phyloP scores from a whole-genome alignment of 75 land plant species.

The Picea glauca region DNA sequence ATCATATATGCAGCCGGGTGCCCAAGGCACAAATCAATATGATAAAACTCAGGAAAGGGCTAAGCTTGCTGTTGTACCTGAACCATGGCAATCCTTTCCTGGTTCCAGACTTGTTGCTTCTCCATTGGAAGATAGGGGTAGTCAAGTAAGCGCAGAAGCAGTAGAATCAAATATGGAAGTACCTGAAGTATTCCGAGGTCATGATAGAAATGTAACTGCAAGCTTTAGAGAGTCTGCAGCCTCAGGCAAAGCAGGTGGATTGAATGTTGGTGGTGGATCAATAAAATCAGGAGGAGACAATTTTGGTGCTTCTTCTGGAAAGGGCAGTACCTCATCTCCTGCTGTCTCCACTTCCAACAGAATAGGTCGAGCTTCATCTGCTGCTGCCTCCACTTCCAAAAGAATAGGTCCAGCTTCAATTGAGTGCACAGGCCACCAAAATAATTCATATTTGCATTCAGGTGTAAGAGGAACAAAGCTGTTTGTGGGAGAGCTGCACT shows the following conservation, averaged over 20 bases:
- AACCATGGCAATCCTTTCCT: too few species aligned
- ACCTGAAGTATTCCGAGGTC: conserved; percentile 3
- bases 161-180: too few species aligned
- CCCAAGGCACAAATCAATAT: too few species aligned
- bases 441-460: neutral
- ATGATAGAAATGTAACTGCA: neutral
- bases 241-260: conserved; percentile 3
- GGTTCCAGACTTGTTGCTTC: neutral
- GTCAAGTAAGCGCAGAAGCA: neutral
- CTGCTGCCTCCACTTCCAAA: too few species aligned
- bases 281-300: neutral
- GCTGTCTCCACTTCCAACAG: too few species aligned
- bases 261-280: conserved; percentile 2
- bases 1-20: too few species aligned
- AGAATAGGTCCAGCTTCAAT: too few species aligned
- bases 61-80: neutral
- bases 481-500: conserved; percentile 88
- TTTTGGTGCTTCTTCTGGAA: conserved; percentile 9
- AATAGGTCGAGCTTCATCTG: too few species aligned
- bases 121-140: neutral
- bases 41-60: neutral
- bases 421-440: too few species aligned
- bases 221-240: neutral
- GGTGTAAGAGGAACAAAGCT: conserved; percentile 48
- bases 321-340: neutral